Percentiles rank a stretch among this genome's conserved stretches.
Evolutionary conservation across 306 rosid genomes (phyloP).

Genomic region (Leucaena leucocephala): DNA sequence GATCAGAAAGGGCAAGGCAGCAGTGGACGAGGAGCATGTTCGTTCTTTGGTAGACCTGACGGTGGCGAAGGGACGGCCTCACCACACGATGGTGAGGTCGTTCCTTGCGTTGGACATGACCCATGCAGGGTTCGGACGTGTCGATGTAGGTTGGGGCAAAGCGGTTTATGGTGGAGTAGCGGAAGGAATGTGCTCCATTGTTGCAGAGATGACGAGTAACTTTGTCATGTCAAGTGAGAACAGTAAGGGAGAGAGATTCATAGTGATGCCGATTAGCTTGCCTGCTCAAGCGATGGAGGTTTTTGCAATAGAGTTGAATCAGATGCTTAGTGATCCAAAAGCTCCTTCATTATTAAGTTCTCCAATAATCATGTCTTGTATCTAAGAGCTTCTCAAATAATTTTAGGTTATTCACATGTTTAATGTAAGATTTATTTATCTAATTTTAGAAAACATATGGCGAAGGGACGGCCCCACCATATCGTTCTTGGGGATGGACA

Average conservation of each 20-base stretch:
- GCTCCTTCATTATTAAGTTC: not conserved
- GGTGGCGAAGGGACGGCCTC: not conserved
- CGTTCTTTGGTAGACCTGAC: not conserved
- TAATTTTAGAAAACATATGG: too few species aligned
- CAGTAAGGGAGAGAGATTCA: not conserved
- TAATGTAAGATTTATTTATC: too few species aligned
- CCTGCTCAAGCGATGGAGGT: not conserved
- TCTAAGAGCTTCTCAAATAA: not conserved
- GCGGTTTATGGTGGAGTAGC: too few species aligned
- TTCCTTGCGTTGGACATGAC: too few species aligned
- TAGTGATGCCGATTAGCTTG: not conserved
- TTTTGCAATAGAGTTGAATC: not conserved
- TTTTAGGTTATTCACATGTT: too few species aligned
- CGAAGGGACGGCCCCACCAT: not conserved
- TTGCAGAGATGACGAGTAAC: too few species aligned
- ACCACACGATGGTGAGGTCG: not conserved
- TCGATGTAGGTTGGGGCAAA: too few species aligned
- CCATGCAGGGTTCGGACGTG: too few species aligned
- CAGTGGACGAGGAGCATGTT: not conserved
- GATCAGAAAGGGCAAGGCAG: not conserved
- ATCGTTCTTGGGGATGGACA: not conserved
- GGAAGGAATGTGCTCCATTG: too few species aligned
- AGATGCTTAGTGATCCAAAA: not conserved
- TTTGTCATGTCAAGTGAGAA: too few species aligned
- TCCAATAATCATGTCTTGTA: not conserved